These are phyloP conservation scores for Cryptosporidium tyzzeri DNA, from an alignment of 169 alveolate species.

Conservation along the genomic window DNA sequence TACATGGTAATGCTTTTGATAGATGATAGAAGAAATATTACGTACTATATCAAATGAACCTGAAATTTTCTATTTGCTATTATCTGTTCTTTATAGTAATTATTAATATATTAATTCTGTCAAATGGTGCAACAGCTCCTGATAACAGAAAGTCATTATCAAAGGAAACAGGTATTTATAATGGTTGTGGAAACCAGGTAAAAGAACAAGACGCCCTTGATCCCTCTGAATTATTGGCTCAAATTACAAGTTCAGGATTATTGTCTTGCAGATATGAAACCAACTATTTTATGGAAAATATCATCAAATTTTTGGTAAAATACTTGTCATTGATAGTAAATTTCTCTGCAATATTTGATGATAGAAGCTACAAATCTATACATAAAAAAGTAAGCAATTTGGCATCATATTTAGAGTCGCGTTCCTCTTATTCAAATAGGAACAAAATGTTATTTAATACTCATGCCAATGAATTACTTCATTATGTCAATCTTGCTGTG, in stretches of 20 bases:
- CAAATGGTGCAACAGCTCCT: background rate
- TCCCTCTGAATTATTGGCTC: background rate
- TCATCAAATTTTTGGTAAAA: conserved; percentile 5
- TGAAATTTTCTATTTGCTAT: background rate
- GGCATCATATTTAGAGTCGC: background rate
- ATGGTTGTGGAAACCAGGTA: background rate
- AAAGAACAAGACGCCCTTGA: background rate
- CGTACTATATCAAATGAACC: background rate
- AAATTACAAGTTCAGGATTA: conserved; percentile 1
- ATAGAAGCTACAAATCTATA: background rate
- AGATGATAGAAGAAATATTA: background rate
- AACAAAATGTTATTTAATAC: background rate
- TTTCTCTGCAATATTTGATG: background rate
- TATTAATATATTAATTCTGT: background rate
- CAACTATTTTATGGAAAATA: background rate
- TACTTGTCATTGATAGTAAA: background rate
- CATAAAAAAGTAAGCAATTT: background rate
- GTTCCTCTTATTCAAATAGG: background rate
- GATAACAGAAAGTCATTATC: background rate
- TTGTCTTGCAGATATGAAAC: conserved; percentile 2
- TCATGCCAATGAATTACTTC: background rate
- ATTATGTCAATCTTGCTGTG: background rate
- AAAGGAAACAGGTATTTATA: background rate
- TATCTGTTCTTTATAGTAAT: background rate
- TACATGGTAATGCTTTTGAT: background rate